Evolutionary conservation across 768 basidiomycete species (phyloP).

Genomic region (Macrolepiota albuminosa): DNA sequence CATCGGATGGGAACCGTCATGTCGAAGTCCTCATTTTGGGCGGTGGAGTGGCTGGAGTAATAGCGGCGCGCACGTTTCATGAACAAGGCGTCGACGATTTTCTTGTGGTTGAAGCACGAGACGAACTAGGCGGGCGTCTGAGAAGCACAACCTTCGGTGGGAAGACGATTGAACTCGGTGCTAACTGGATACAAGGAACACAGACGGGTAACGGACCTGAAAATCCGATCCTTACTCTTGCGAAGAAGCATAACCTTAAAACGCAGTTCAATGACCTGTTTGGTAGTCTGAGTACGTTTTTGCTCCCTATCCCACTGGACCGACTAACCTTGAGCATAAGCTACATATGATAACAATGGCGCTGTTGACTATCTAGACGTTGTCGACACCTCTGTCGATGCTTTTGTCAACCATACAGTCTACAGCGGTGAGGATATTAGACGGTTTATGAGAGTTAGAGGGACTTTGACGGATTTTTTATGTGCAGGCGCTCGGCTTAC

Average conservation of each 20-base stretch:
- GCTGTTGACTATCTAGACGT: conserved; percentile 40
- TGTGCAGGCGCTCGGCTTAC: conserved; percentile 39
- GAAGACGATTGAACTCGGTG: conserved; percentile 49
- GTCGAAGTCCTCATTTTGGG: conserved; percentile 54
- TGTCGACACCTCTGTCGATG: conserved; percentile 35
- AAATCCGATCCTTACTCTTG: conserved; percentile 59
- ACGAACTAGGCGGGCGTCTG: conserved; percentile 60
- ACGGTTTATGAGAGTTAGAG: neutral
- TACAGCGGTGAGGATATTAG: conserved; percentile 35
- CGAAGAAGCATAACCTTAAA: conserved; percentile 47
- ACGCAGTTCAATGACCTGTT: conserved; percentile 41
- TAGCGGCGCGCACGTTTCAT: conserved; percentile 58
- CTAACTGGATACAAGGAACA: conserved; percentile 58
- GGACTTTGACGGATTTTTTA: neutral
- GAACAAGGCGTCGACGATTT: conserved; percentile 50
- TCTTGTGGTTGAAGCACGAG: conserved; percentile 55
- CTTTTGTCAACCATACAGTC: conserved; percentile 35
- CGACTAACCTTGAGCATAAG: conserved; percentile 22
- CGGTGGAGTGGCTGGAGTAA: conserved; percentile 61
- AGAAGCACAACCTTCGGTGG: conserved; percentile 41
- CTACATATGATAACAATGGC: conserved; percentile 52
- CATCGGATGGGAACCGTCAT: neutral
- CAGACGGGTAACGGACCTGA: conserved; percentile 41
- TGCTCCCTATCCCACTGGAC: neutral
- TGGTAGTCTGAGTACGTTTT: conserved; percentile 36